Percentiles rank a stretch among this genome's conserved stretches.
phyloP scores from a whole-genome alignment of 140 eudicot genomes.

The Erigeron philadelphicus region DNA sequence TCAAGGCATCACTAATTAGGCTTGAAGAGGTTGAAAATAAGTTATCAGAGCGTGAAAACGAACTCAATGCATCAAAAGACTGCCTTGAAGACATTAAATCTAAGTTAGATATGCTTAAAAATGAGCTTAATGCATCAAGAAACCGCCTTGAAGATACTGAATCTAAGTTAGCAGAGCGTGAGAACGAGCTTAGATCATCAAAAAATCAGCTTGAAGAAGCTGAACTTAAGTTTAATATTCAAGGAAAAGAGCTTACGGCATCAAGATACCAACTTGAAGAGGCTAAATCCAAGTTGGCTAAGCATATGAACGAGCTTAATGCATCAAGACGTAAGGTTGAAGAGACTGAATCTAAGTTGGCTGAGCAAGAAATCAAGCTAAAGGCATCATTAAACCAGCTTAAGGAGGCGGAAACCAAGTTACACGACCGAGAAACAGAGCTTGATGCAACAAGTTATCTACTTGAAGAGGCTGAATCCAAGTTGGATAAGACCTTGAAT shows the following conservation, averaged over 20 bases:
- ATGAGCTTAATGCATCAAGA: slow-evolving; percentile 27
- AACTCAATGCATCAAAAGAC: slow-evolving; percentile 17
- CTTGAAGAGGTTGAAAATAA: slow-evolving; percentile 34
- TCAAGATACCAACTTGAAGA: slow-evolving; percentile 20
- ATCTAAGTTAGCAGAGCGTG: slow-evolving; percentile 16
- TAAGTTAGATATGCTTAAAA: slow-evolving; percentile 19
- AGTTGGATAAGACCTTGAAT: slow-evolving; percentile 20
- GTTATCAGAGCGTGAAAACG: slow-evolving; percentile 24
- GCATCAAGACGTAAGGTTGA: slow-evolving; percentile 11
- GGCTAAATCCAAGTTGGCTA: slow-evolving; percentile 27
- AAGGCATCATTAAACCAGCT: slow-evolving; percentile 22
- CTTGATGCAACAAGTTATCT: slow-evolving; percentile 24
- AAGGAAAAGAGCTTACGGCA: slow-evolving; percentile 12
- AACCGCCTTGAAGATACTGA: slow-evolving; percentile 27
- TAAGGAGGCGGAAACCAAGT: slow-evolving; percentile 25
- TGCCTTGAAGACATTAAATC: slow-evolving; percentile 17
- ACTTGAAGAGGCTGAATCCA: slow-evolving; percentile 36
- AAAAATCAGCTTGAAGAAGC: slow-evolving; percentile 32
- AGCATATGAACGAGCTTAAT: slow-evolving; percentile 19
- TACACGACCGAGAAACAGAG: slow-evolving; percentile 17
- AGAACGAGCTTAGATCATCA: slow-evolving; percentile 25
- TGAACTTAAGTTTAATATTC: slow-evolving; percentile 16
- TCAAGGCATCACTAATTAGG: slow-evolving; percentile 30
- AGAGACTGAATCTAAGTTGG: slow-evolving; percentile 22
- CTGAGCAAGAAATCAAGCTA: slow-evolving; percentile 27